phyloP scores from a whole-genome alignment of 2,329 filamentous ascomycete genomes.

The Cytospora paraplurivora region DNA sequence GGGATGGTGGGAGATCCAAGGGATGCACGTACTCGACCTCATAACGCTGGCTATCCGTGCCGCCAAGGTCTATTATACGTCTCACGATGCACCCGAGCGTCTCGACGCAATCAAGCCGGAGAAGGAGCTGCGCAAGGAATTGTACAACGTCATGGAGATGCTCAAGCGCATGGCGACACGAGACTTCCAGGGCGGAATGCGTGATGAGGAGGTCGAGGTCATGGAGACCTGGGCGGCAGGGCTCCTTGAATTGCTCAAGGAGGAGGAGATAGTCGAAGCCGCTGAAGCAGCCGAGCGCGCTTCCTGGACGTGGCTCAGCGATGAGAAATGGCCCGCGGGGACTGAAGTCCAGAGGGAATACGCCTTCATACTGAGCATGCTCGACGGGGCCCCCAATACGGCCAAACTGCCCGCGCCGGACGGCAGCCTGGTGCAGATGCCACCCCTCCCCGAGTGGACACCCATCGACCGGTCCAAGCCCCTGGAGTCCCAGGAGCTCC shows the following conservation, averaged over 20 bases:
- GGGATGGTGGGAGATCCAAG: constrained; percentile 84
- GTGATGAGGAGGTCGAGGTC: constrained; percentile 72
- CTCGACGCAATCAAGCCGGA: constrained; percentile 87
- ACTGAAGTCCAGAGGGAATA: constrained; percentile 75
- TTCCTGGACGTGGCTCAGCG: constrained; percentile 77
- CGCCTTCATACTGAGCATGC: constrained; percentile 77
- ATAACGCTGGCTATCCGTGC: constrained; percentile 94
- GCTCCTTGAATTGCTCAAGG: constrained; percentile 73
- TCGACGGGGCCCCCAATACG: constrained; percentile 30
- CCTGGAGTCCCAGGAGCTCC: constrained; percentile 45
- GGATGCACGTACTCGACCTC: constrained; percentile 88
- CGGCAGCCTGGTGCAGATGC: constrained; percentile 50
- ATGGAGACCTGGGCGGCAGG: constrained; percentile 79
- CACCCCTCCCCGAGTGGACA: constrained; percentile 69
- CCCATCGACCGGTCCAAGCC: constrained; percentile 48
- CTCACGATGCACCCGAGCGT: constrained; percentile 83
- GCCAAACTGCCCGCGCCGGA: constrained; percentile 23
- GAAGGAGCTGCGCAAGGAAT: constrained; percentile 78
- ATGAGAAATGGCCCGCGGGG: constrained; percentile 69
- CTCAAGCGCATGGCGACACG: constrained; percentile 89
- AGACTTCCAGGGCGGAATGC: constrained; percentile 82
- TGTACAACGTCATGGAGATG: constrained; percentile 85
- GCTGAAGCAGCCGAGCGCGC: constrained; percentile 70
- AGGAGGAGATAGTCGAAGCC: constrained; percentile 77
- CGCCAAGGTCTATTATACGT: constrained; percentile 94